Base-by-base conservation (phyloP, 768 basidiomycete species). In the Tulasnella sp. region DNA sequence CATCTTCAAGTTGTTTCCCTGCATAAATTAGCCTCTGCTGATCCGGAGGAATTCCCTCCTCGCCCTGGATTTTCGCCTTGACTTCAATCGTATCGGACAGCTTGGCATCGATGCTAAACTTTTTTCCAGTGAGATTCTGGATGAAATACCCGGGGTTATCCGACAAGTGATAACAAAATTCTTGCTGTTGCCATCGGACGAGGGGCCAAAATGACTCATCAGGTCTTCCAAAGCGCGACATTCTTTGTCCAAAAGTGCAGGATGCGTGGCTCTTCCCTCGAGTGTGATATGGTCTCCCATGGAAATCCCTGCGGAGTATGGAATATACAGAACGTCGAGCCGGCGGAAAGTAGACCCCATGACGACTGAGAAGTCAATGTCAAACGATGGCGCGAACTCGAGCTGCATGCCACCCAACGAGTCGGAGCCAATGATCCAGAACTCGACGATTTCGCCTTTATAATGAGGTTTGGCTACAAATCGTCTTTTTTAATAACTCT, bases 1-100 rank as follows among this genome's bases (percentile, higher is more conserved):
- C n/a, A 34, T 69, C 66, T 43, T 70, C 67, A 17, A 70, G 54
- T 62, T 67, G 68, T 57, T 70, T 68, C 11, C 69, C 68, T 19
- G 66, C 68, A 48, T 69, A 70, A 62, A 68, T 68, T 7, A 70
- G 57, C 55, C 68, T 62, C 56, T 70, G 69, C 63, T 69, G 68
- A 62, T 70, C 66, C 43, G 68, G 68, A 10, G 69, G 69, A 46
- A 70, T 69, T 57, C 68, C 67, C 63, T 69, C 69, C 60, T 66
- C 67, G 62, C 69, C 69, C 62, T 69, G 69, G 51, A 70, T 70
- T 61, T 65, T 67, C 25, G 63, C 60, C 49, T 70, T 69, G 52
- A 69, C 68, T 41, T 68, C 67, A 41, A 68, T 69, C 1, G 68
- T 68, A 60, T 68, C 67, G 15, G 66, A 64, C 10, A 29, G 66